Conservation (phyloP, 1,284 basidiomycete genomes). For the Pyrrhoderma lamaoense region DNA sequence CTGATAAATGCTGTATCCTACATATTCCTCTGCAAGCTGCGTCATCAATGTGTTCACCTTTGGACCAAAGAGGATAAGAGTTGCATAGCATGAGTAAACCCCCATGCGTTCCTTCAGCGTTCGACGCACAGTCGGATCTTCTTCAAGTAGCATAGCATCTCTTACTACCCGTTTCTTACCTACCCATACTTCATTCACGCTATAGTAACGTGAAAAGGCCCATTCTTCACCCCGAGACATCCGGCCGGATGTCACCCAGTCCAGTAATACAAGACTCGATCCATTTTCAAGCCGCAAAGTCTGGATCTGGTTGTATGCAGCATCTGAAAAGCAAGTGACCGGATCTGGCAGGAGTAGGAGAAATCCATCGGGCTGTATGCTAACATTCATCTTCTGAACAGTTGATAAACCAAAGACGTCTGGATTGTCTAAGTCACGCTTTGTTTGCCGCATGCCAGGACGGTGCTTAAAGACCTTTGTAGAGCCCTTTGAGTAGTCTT, state of each 20-base stretch:
- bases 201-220: slow-evolving; percentile 81
- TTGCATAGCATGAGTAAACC: slow-evolving; percentile 84
- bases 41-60: slow-evolving; percentile 38
- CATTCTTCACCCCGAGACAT: slow-evolving; percentile 78
- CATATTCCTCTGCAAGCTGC: slow-evolving; percentile 43
- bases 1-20: slow-evolving; percentile 56
- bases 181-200: slow-evolving; percentile 77
- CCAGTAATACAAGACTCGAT: slow-evolving; percentile 68
- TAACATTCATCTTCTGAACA: slow-evolving; percentile 50
- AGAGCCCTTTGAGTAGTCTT: slow-evolving; percentile 52
- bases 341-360: slow-evolving; percentile 86
- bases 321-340: slow-evolving; percentile 84
- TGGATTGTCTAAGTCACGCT: slow-evolving; percentile 22
- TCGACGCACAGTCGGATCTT: slow-evolving; percentile 25
- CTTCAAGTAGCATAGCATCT: slow-evolving; percentile 67
- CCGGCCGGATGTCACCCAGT: slow-evolving; percentile 87
- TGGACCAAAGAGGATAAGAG: slow-evolving; percentile 68
- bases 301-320: slow-evolving; percentile 79
- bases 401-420: slow-evolving; percentile 29
- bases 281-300: slow-evolving; percentile 55
- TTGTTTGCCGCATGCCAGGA: slow-evolving; percentile 39
- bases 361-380: slow-evolving; percentile 42
- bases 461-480: slow-evolving; percentile 90
- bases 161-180: slow-evolving; percentile 58
- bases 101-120: slow-evolving; percentile 54